Evolutionary conservation across 306 rosid genomes (phyloP).

Genomic region (Cucumis cinereus): DNA sequence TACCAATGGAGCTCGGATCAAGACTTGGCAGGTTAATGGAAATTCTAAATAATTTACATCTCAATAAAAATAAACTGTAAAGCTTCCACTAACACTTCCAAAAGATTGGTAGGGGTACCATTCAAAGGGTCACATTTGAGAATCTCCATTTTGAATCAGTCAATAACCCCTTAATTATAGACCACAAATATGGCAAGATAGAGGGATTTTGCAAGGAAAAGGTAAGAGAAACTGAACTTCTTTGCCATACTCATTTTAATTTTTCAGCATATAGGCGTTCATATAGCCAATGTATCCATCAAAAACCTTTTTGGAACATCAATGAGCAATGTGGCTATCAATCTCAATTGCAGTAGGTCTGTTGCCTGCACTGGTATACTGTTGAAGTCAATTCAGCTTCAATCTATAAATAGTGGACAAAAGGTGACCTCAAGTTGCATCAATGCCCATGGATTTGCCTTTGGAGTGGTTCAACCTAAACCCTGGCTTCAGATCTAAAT

Average conservation of each 20-base stretch:
- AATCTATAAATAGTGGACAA: conserved; percentile 5
- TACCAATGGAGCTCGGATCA: conserved; percentile 31
- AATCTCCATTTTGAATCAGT: conserved; percentile 12
- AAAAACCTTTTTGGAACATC: conserved; percentile 21
- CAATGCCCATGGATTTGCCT: conserved; percentile 21
- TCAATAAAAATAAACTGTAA: neutral
- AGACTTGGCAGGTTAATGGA: conserved; percentile 28
- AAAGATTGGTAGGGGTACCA: conserved; percentile 19
- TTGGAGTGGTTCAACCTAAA: conserved; percentile 20
- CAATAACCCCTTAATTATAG: conserved; percentile 24
- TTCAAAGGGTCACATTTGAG: conserved; percentile 12
- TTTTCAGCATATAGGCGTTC: conserved; percentile 13
- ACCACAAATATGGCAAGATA: conserved; percentile 20
- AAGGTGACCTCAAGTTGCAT: conserved; percentile 20
- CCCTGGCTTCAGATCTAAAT: conserved; percentile 11
- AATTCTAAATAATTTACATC: neutral
- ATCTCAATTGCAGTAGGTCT: conserved; percentile 19
- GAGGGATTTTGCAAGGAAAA: conserved; percentile 15
- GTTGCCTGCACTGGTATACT: conserved; percentile 22
- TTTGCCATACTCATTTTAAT: neutral
- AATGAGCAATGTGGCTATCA: conserved; percentile 17
- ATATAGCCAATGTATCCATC: conserved; percentile 16
- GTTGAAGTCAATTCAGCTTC: conserved; percentile 10
- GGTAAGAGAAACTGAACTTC: conserved; percentile 4
- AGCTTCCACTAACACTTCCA: neutral